Conservation (phyloP, 306 rosid genomes). For the Vigna unguiculata region DNA sequence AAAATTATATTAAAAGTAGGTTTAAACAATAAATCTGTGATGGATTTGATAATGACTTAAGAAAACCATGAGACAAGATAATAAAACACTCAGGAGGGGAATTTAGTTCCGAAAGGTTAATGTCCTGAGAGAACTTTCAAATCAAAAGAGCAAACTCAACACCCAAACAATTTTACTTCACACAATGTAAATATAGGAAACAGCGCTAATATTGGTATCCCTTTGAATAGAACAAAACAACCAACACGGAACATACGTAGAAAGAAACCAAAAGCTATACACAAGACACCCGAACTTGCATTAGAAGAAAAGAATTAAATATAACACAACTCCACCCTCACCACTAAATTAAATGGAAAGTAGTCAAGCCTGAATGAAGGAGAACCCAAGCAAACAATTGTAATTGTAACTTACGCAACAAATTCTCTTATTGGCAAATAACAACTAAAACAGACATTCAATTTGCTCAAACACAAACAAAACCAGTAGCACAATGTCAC, state of each 20-base stretch:
- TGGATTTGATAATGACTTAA: slow-evolving; percentile 7
- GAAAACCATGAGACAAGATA: slow-evolving; percentile 19
- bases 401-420: neutral
- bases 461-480: slow-evolving; percentile 3
- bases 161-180: slow-evolving; percentile 19
- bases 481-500: neutral
- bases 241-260: neutral
- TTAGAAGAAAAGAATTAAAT: neutral
- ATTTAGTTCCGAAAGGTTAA: neutral
- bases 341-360: slow-evolving; percentile 3
- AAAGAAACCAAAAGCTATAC: slow-evolving; percentile 10
- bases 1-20: slow-evolving; percentile 18
- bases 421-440: slow-evolving; percentile 11
- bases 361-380: neutral
- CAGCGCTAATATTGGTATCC: neutral
- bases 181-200: slow-evolving; percentile 23
- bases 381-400: neutral
- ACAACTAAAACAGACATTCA: slow-evolving; percentile 24
- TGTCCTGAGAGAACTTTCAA: slow-evolving; percentile 11
- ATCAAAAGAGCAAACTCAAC: slow-evolving; percentile 17
- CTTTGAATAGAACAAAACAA: slow-evolving; percentile 4
- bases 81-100: neutral
- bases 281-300: neutral
- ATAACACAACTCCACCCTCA: slow-evolving; percentile 7
- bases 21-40: neutral